These are phyloP conservation scores for Aspergillus spinulosporus DNA, from an alignment of 2,329 filamentous ascomycete genomes.

Conservation along the genomic window DNA sequence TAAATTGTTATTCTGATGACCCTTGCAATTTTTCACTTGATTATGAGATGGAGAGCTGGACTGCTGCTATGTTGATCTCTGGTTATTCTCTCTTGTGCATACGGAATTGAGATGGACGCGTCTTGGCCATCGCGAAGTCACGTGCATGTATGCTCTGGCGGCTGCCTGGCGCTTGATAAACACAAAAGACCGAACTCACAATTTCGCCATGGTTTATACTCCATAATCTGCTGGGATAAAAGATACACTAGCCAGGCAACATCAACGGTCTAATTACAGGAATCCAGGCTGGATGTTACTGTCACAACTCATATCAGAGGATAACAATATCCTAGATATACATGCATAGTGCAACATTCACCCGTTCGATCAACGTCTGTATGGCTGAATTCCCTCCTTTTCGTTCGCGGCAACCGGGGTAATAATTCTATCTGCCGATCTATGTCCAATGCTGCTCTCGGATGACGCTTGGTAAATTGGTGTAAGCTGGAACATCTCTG, in stretches of 20 bases:
- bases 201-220: background rate
- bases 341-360: constrained; percentile 5
- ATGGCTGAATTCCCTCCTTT: background rate
- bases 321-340: constrained; percentile 17
- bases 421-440: constrained; percentile 1
- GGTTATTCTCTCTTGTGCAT: background rate
- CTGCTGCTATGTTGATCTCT: constrained; percentile 28
- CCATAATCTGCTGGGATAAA: background rate
- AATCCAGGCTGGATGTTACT: constrained; percentile 4
- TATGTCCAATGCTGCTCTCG: constrained; percentile 4
- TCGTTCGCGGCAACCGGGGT: background rate
- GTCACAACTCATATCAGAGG: constrained; percentile 9
- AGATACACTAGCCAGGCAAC: background rate
- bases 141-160: constrained; percentile 26
- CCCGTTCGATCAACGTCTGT: background rate
- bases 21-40: no score
- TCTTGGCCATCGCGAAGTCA: constrained; percentile 39
- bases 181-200: background rate
- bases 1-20: no score
- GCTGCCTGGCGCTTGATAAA: constrained; percentile 11
- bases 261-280: background rate
- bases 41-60: background rate
- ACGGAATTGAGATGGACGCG: constrained; percentile 29
- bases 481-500: constrained; percentile 30
- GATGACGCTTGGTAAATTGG: constrained; percentile 16